These are phyloP conservation scores for Diutina pseudorugosa DNA, from an alignment of 1,139 yeast species.

Conservation along the genomic window DNA sequence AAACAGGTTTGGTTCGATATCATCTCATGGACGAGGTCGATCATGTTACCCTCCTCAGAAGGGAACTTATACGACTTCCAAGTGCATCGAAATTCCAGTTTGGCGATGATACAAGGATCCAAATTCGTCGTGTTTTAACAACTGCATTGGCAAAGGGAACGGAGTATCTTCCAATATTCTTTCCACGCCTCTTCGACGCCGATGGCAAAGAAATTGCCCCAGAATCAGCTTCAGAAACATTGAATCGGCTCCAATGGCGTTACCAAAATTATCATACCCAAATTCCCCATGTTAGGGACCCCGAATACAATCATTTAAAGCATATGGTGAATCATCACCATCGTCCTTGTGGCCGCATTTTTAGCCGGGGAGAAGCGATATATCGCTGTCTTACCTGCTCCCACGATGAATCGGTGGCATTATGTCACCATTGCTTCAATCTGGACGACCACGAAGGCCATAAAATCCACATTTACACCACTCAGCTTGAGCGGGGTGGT, in stretches of 20 bases:
- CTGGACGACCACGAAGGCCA: conserved; percentile 67
- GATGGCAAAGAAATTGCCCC: neutral
- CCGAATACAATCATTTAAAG: conserved; percentile 10
- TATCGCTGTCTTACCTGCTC: conserved; percentile 79
- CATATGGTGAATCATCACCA: conserved; percentile 27
- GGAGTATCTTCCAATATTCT: conserved; percentile 33
- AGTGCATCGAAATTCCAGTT: conserved; percentile 23
- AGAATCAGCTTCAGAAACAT: conserved; percentile 3
- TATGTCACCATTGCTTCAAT: conserved; percentile 70
- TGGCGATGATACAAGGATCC: conserved; percentile 20
- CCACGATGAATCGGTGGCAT: conserved; percentile 74
- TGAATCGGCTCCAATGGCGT: conserved; percentile 17
- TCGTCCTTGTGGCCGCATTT: conserved; percentile 67
- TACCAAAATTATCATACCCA: conserved; percentile 16
- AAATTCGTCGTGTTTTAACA: conserved; percentile 39
- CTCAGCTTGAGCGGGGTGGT: conserved; percentile 79
- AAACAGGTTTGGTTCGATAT: neutral
- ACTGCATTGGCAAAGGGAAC: conserved; percentile 41
- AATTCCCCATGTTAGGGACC: conserved; percentile 38
- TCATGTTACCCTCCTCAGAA: conserved; percentile 5
- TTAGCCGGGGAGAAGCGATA: conserved; percentile 78
- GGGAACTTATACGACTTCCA: conserved; percentile 25
- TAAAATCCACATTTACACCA: conserved; percentile 58
- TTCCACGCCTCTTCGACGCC: conserved; percentile 23
- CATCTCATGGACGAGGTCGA: neutral